These are phyloP conservation scores for Coemansia sp. DNA, from an alignment of 192 early-diverging fungal species.

Conservation along the genomic window DNA sequence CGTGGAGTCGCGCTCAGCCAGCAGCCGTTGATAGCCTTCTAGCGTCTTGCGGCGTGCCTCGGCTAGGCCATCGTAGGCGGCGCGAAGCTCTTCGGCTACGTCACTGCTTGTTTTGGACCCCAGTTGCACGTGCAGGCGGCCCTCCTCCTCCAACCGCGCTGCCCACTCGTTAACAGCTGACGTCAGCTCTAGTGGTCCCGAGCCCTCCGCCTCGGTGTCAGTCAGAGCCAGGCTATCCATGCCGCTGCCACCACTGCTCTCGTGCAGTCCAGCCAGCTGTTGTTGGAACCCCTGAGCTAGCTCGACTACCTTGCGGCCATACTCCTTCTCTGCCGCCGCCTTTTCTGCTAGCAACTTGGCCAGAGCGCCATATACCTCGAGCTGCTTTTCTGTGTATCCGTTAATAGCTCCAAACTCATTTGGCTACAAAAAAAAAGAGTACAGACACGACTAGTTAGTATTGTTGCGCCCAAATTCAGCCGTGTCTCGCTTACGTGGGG, in stretches of 20 bases:
- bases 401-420: slow-evolving; percentile 52
- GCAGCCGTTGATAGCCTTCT: slow-evolving; percentile 39
- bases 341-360: slow-evolving; percentile 39
- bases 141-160: slow-evolving; percentile 43
- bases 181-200: slow-evolving; percentile 30
- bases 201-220: slow-evolving; percentile 24
- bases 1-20: slow-evolving; percentile 35
- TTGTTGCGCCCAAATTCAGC: not conserved
- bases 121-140: slow-evolving; percentile 43
- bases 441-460: not conserved
- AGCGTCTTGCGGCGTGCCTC: slow-evolving; percentile 23
- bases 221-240: slow-evolving; percentile 33
- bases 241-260: slow-evolving; percentile 14
- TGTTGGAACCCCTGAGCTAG: slow-evolving; percentile 33
- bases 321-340: slow-evolving; percentile 42
- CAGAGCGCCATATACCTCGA: slow-evolving; percentile 31
- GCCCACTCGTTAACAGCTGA: slow-evolving; percentile 41
- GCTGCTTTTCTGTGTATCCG: slow-evolving; percentile 45
- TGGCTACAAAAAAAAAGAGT: slow-evolving; percentile 17
- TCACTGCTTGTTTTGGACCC: slow-evolving; percentile 32
- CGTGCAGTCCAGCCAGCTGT: slow-evolving; percentile 19
- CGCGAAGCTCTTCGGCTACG: slow-evolving; percentile 29
- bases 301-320: slow-evolving; percentile 37
- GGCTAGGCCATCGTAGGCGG: slow-evolving; percentile 18
- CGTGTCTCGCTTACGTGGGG: not conserved